Conservation (phyloP, 2,329 filamentous ascomycete species). For the Tricladium varicosporioides region DNA sequence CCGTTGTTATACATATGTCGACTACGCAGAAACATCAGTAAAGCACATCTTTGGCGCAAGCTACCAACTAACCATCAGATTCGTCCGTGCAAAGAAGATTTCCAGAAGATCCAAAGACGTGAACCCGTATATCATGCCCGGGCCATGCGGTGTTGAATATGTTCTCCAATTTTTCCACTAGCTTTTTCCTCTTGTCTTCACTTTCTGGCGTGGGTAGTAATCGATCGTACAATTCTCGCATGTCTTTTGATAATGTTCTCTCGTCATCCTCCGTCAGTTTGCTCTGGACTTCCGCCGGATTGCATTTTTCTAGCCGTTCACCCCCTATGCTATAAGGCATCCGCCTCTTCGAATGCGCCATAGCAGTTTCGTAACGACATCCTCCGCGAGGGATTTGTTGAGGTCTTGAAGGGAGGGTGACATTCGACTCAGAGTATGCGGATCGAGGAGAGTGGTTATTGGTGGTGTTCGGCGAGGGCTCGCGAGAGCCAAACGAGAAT, state of each 20-base stretch:
- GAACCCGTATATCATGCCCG: conserved; percentile 81
- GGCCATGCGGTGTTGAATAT: conserved; percentile 92
- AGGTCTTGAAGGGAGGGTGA: conserved; percentile 66
- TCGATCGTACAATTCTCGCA: conserved; percentile 79
- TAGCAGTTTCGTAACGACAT: conserved; percentile 87
- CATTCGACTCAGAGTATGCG: conserved; percentile 84
- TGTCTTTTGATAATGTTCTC: conserved; percentile 72
- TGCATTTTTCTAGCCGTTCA: conserved; percentile 70
- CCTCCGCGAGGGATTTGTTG: conserved; percentile 57
- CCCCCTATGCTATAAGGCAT: conserved; percentile 92
- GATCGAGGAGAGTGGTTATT: conserved; percentile 85
- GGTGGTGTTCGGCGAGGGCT: conserved; percentile 75
- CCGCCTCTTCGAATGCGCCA: conserved; percentile 76
- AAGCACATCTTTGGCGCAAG: background rate
- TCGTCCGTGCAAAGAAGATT: conserved; percentile 93
- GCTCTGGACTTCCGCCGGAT: conserved; percentile 70
- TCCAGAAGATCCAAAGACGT: conserved; percentile 96
- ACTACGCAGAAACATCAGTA: conserved; percentile 50
- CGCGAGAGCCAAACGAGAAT: conserved; percentile 74
- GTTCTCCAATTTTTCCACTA: conserved; percentile 84
- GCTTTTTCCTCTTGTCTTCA: conserved; percentile 68
- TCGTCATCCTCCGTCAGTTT: conserved; percentile 72
- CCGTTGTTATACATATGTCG: conserved; percentile 95
- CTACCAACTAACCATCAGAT: conserved; percentile 82
- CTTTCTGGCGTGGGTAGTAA: conserved; percentile 81